A percentile compares a stretch with the other conserved stretches of the same genome.
phyloP scores from a whole-genome alignment of 805 yeast species.

The Suhomyces emberorum region DNA sequence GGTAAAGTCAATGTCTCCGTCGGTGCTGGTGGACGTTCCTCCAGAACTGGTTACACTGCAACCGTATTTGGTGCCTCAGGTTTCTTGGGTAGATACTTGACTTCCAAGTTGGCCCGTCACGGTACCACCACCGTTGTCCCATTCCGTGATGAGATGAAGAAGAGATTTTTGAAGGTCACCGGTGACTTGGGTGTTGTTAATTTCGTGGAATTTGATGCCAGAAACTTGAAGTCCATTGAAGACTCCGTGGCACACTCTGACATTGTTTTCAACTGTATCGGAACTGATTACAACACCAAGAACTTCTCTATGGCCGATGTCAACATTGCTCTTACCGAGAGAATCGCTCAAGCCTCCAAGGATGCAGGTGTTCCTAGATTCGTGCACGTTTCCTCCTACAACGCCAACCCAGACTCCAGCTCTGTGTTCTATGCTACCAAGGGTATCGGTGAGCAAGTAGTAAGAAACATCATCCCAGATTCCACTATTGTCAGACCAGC shows the following conservation, averaged over 20 bases:
- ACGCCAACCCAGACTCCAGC: slow-evolving; percentile 64
- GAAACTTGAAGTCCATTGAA: slow-evolving; percentile 73
- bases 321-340: slow-evolving; percentile 72
- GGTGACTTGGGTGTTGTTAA: slow-evolving; percentile 89
- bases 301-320: slow-evolving; percentile 81
- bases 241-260: slow-evolving; percentile 78
- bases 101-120: slow-evolving; percentile 72
- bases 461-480: slow-evolving; percentile 63
- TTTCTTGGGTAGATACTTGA: slow-evolving; percentile 69
- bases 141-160: slow-evolving; percentile 75
- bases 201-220: slow-evolving; percentile 75
- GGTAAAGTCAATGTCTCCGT: slow-evolving; percentile 72
- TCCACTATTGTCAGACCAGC: slow-evolving; percentile 85
- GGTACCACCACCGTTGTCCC: slow-evolving; percentile 79
- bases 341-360: slow-evolving; percentile 71
- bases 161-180: slow-evolving; percentile 72
- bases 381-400: slow-evolving; percentile 76
- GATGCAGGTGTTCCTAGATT: slow-evolving; percentile 70
- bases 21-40: slow-evolving; percentile 80
- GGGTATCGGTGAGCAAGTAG: slow-evolving; percentile 73
- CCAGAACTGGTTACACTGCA: slow-evolving; percentile 84
- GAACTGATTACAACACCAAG: slow-evolving; percentile 72
- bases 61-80: slow-evolving; percentile 86
- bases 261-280: slow-evolving; percentile 76
- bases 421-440: slow-evolving; percentile 77